These are phyloP conservation scores for Sclerotinia subarctica DNA, from an alignment of 2,329 filamentous ascomycete species.

Conservation along the genomic window DNA sequence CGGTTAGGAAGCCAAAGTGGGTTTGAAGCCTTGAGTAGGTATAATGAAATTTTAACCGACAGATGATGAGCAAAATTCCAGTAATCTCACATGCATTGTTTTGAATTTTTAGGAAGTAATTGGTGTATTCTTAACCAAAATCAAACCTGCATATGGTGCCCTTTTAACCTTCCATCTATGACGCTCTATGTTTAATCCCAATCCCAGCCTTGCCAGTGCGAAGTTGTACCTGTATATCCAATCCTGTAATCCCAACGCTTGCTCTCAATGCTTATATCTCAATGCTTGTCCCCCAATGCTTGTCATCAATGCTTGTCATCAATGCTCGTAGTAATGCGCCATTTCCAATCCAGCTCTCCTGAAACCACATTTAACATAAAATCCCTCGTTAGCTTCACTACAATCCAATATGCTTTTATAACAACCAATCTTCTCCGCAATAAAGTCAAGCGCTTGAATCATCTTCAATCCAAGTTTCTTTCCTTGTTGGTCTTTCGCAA, in stretches of 20 bases:
- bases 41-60: background rate
- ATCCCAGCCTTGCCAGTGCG: background rate
- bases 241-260: background rate
- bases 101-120: background rate
- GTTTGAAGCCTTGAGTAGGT: background rate
- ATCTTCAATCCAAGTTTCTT: constrained; percentile 92
- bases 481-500: constrained; percentile 91
- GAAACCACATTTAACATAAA: constrained; percentile 98
- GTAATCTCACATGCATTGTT: background rate
- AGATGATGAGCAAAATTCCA: background rate
- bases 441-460: constrained; percentile 87
- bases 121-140: background rate
- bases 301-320: background rate
- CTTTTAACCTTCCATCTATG: constrained; percentile 4
- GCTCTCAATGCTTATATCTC: constrained; percentile 14
- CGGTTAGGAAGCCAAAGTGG: background rate
- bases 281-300: background rate
- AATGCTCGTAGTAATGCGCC: constrained; percentile 76
- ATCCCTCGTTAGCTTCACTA: constrained; percentile 92
- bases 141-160: background rate
- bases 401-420: constrained; percentile 98
- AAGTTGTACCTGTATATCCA: background rate
- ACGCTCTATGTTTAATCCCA: constrained; percentile 5
- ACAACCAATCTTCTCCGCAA: constrained; percentile 85
- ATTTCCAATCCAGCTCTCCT: constrained; percentile 90